A percentile compares a stretch with the other conserved stretches of the same genome.
These are phyloP conservation scores for Peniophora sp. DNA, from an alignment of 1,284 basidiomycete species.

Conservation along the genomic window DNA sequence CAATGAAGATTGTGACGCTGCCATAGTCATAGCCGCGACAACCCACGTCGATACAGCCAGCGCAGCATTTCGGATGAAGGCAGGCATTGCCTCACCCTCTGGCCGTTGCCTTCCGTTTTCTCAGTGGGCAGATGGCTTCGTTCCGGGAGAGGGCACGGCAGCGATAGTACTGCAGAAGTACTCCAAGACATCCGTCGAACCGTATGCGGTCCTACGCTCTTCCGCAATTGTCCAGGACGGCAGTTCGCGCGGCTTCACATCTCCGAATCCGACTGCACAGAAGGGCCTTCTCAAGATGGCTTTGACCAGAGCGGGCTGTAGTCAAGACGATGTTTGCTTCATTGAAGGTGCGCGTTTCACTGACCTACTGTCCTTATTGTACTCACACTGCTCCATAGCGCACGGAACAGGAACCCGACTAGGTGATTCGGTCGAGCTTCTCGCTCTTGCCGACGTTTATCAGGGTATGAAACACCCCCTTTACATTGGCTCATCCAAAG, in stretches of 20 bases:
- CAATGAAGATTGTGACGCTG: constrained; percentile 13
- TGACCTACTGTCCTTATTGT: neutral
- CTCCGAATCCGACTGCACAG: constrained; percentile 13
- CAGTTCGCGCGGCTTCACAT: constrained; percentile 9
- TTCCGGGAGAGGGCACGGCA: constrained; percentile 12
- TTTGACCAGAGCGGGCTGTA: constrained; percentile 4
- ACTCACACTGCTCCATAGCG: neutral
- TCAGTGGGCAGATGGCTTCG: constrained; percentile 11
- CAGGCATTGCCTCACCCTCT: constrained; percentile 10
- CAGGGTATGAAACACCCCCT: constrained; percentile 4
- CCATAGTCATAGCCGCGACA: constrained; percentile 11
- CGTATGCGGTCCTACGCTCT: constrained; percentile 5
- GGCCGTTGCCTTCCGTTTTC: constrained; percentile 12
- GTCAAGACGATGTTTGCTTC: constrained; percentile 3
- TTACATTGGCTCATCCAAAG: constrained; percentile 10
- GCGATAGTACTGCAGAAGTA: constrained; percentile 11
- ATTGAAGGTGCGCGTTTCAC: constrained; percentile 1
- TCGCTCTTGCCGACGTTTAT: neutral
- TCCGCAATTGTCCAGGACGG: constrained; percentile 11
- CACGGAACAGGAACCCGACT: neutral
- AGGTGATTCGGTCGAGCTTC: neutral
- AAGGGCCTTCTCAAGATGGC: constrained; percentile 5
- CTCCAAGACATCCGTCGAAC: neutral
- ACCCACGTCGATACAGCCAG: constrained; percentile 11
- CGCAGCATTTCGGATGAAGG: constrained; percentile 9